These are phyloP conservation scores for Westerdykella sp. DNA, from an alignment of 2,329 filamentous ascomycete species.

Conservation along the genomic window DNA sequence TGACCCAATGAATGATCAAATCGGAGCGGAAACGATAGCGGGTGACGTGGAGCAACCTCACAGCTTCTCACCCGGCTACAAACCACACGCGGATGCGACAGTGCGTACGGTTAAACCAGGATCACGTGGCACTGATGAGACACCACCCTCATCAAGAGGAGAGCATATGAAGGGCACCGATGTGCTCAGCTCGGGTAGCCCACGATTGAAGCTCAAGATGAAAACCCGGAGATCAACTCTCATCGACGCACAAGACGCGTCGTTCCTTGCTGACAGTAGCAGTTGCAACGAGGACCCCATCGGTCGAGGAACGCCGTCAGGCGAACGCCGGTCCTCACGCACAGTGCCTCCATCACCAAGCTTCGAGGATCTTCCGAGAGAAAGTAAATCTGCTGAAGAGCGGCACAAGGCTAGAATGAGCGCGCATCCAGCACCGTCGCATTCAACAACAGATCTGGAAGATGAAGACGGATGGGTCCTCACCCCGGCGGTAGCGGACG, in stretches of 20 bases:
- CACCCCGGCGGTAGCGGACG: conserved; percentile 23
- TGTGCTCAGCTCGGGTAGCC: conserved; percentile 20
- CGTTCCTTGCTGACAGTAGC: conserved; percentile 48
- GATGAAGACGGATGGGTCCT: conserved; percentile 35
- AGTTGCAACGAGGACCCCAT: conserved; percentile 47
- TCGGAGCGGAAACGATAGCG: conserved; percentile 17
- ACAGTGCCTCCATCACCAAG: background rate
- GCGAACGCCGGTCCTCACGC: conserved; percentile 4
- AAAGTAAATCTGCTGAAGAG: conserved; percentile 14
- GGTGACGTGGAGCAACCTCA: conserved; percentile 40
- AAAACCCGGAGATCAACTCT: conserved; percentile 23
- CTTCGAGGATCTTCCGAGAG: background rate
- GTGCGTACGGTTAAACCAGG: conserved; percentile 57
- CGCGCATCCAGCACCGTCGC: conserved; percentile 6
- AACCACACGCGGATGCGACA: conserved; percentile 64
- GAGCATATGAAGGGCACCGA: conserved; percentile 23
- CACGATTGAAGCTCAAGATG: conserved; percentile 39
- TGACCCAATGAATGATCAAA: conserved; percentile 25
- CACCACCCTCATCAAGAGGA: conserved; percentile 19
- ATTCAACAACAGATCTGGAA: conserved; percentile 31
- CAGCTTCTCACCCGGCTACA: conserved; percentile 70
- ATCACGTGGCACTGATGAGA: conserved; percentile 29
- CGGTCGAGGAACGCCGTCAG: conserved; percentile 27
- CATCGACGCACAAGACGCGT: conserved; percentile 35
- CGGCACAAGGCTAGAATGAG: conserved; percentile 15